These are phyloP conservation scores for Luffa aegyptiaca DNA, from an alignment of 306 rosid species.

Conservation along the genomic window DNA sequence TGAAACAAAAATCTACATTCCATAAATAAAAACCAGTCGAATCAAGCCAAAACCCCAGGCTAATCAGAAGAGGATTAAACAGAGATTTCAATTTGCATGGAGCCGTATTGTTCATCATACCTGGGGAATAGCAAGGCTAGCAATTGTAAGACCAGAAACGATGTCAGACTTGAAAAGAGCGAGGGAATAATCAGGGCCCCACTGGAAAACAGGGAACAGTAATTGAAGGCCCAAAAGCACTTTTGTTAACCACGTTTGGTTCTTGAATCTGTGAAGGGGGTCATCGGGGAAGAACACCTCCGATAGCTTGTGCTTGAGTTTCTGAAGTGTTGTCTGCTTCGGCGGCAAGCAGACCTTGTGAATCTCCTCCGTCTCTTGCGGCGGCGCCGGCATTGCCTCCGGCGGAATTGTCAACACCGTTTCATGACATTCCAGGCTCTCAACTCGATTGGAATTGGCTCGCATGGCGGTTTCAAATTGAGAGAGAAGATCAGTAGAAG, in stretches of 20 bases:
- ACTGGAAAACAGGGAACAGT: slow-evolving; percentile 74
- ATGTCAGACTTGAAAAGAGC: slow-evolving; percentile 53
- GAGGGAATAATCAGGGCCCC: slow-evolving; percentile 58
- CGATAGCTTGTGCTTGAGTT: slow-evolving; percentile 49
- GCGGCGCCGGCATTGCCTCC: slow-evolving; percentile 25
- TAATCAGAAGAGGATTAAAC: not conserved
- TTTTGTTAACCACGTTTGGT: slow-evolving; percentile 40
- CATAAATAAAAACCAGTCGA: not conserved
- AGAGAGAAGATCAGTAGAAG: not conserved
- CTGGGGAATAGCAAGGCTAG: slow-evolving; percentile 96
- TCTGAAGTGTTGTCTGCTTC: slow-evolving; percentile 41
- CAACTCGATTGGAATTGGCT: slow-evolving; percentile 59
- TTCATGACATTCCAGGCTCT: slow-evolving; percentile 32
- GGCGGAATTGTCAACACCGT: slow-evolving; percentile 30
- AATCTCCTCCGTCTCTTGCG: slow-evolving; percentile 17
- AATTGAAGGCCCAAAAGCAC: slow-evolving; percentile 53
- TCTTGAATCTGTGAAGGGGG: slow-evolving; percentile 61
- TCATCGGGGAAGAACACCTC: slow-evolving; percentile 91
- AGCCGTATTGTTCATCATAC: slow-evolving; percentile 16
- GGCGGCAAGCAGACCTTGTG: slow-evolving; percentile 68
- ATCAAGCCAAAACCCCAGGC: not conserved
- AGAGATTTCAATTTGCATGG: not conserved
- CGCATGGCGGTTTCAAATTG: slow-evolving; percentile 28
- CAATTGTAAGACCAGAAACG: slow-evolving; percentile 93
- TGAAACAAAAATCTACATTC: not conserved